A percentile compares a stretch with the other conserved stretches of the same genome.
Conservation (phyloP, 2,329 filamentous ascomycete genomes). For the Pyrenochaeta sp. region DNA sequence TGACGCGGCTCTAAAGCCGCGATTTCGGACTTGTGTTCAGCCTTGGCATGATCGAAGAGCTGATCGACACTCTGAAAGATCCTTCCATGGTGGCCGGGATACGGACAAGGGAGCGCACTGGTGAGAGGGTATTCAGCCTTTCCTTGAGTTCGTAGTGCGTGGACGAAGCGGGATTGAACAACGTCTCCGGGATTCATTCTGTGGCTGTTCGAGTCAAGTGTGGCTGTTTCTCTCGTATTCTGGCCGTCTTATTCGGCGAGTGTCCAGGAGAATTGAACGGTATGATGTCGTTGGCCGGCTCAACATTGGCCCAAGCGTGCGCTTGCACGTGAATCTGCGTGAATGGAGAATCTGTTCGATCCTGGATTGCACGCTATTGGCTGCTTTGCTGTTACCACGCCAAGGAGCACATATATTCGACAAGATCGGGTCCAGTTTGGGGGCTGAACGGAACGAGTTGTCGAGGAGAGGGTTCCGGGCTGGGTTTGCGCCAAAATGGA, state of each 20-base stretch:
- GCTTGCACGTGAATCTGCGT: neutral
- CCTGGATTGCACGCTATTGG: neutral
- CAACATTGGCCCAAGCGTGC: slow-evolving; percentile 7
- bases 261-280: slow-evolving; percentile 1
- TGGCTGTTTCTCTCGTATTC: slow-evolving; percentile 1
- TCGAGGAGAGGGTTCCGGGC: neutral
- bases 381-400: neutral
- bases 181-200: slow-evolving; percentile 30
- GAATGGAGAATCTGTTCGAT: neutral
- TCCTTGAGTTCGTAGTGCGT: slow-evolving; percentile 37
- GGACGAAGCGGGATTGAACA: slow-evolving; percentile 37
- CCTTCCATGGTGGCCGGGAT: slow-evolving; percentile 32
- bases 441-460: neutral
- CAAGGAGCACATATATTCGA: neutral
- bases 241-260: slow-evolving; percentile 8
- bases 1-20: slow-evolving; percentile 23
- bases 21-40: slow-evolving; percentile 37
- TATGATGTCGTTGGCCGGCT: neutral
- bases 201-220: slow-evolving; percentile 2
- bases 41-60: slow-evolving; percentile 35
- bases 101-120: slow-evolving; percentile 40
- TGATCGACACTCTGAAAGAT: slow-evolving; percentile 41
- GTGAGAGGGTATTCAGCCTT: slow-evolving; percentile 25
- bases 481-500: neutral
- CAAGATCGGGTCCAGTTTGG: neutral